A percentile compares a stretch with the other conserved stretches of the same genome.
phyloP scores from a whole-genome alignment of 768 basidiomycete species.

The Cyathus striatus region DNA sequence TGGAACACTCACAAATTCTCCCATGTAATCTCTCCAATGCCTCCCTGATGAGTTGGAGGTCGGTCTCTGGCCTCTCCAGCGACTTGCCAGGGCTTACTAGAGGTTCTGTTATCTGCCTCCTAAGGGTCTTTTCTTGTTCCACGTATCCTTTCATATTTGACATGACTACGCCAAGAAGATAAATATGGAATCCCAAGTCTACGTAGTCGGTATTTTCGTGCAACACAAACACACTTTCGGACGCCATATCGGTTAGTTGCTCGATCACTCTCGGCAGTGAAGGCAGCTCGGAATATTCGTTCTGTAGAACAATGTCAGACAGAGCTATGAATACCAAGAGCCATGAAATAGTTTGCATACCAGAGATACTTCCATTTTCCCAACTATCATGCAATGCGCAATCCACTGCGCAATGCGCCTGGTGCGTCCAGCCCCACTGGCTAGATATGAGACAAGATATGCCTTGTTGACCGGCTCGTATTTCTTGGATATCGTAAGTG shows the following conservation, averaged over 20 bases:
- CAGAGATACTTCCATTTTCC: conserved; percentile 7
- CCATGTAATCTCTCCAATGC: conserved; percentile 51
- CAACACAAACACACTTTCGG: conserved; percentile 44
- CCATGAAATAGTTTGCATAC: not conserved
- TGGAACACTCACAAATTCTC: conserved; percentile 50
- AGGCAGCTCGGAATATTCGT: conserved; percentile 37
- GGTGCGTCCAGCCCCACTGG: conserved; percentile 42
- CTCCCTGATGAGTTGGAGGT: conserved; percentile 42
- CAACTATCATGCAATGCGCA: conserved; percentile 43
- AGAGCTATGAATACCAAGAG: not conserved
- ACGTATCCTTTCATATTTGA: conserved; percentile 56
- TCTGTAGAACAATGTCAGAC: conserved; percentile 22
- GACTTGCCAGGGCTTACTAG: conserved; percentile 12
- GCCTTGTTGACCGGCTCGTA: conserved; percentile 47
- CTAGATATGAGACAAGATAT: conserved; percentile 44
- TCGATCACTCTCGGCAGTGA: conserved; percentile 45
- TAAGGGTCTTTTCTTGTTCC: conserved; percentile 30
- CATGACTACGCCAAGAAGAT: conserved; percentile 55
- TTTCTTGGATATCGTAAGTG: conserved; percentile 32
- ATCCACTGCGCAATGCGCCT: conserved; percentile 54
- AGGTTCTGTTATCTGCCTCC: too few relatives aligned
- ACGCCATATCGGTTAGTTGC: conserved; percentile 38
- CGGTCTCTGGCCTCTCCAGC: conserved; percentile 26
- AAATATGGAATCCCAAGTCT: conserved; percentile 47
- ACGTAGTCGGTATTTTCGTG: conserved; percentile 57